Conservation (phyloP, 139 green algal species). For the Chlamydomonas incerta region DNA sequence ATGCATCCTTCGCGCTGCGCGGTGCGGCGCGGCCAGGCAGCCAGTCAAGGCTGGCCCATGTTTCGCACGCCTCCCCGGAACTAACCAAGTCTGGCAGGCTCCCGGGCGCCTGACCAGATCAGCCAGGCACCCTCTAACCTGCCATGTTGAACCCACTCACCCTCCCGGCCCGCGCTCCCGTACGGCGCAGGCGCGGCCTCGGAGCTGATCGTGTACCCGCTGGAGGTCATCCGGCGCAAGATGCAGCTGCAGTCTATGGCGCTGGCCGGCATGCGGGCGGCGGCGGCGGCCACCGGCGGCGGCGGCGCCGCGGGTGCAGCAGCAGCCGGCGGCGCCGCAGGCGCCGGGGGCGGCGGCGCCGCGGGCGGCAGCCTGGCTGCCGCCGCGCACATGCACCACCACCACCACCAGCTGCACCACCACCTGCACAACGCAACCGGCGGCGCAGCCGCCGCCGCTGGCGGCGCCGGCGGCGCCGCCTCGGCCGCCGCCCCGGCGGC, state of each 20-base stretch:
- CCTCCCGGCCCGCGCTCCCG: no score
- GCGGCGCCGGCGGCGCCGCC: not conserved
- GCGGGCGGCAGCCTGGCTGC: not conserved
- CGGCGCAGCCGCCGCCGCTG: not conserved
- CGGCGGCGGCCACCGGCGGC: not conserved
- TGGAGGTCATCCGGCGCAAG: slow-evolving; percentile 76
- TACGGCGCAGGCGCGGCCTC: slow-evolving; percentile 57
- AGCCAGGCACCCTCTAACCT: no score
- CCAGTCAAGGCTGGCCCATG: no score
- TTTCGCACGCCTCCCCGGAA: no score
- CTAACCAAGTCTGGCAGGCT: no score
- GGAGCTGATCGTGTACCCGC: slow-evolving; percentile 78
- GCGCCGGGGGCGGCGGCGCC: not conserved
- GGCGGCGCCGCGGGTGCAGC: no score
- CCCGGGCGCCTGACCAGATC: no score
- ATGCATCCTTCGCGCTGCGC: no score
- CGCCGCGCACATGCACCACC: not conserved
- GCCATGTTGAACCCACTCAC: no score
- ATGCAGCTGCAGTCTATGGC: slow-evolving; percentile 79
- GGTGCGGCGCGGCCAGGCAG: no score
- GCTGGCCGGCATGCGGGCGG: not conserved
- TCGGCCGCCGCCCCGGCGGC: not conserved
- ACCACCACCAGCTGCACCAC: not conserved
- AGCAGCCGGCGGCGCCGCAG: no score
- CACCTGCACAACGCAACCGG: not conserved